A percentile compares a stretch with the other conserved stretches of the same genome.
These are phyloP conservation scores for Tilletia indica DNA, from an alignment of 1,284 basidiomycete species.

Conservation along the genomic window DNA sequence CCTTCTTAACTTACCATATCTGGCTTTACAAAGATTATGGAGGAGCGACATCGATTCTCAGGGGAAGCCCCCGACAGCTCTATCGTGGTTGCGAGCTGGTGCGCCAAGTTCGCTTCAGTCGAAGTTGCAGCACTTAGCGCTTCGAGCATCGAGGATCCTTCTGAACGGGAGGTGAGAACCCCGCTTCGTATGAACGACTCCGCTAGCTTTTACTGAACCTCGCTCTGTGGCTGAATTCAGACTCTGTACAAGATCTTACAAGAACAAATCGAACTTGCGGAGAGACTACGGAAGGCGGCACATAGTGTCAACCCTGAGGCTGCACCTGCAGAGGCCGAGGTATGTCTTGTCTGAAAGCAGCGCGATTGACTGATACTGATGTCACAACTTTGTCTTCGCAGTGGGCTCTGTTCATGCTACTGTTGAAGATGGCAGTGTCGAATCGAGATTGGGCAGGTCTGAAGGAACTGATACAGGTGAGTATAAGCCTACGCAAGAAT, in stretches of 20 bases:
- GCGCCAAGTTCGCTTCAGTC: constrained; percentile 9
- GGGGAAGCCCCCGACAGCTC: neutral
- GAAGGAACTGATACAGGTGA: neutral
- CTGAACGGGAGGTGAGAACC: neutral
- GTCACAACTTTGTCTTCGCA: neutral
- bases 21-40: neutral
- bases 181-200: neutral
- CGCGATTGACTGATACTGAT: neutral
- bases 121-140: neutral
- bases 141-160: neutral
- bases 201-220: neutral
- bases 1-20: neutral
- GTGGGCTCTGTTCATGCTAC: neutral
- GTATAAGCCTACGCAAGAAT: neutral
- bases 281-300: constrained; percentile 9
- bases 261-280: neutral
- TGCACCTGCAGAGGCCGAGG: constrained; percentile 4
- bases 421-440: neutral
- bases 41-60: constrained; percentile 7
- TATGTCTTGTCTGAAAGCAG: neutral
- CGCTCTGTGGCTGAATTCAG: neutral
- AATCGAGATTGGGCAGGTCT: neutral
- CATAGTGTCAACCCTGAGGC: constrained; percentile 1
- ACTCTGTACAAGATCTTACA: neutral
- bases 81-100: constrained; percentile 6